Evolutionary conservation across 2,329 filamentous ascomycete species (phyloP).

Genomic region (Alternaria arbusti): DNA sequence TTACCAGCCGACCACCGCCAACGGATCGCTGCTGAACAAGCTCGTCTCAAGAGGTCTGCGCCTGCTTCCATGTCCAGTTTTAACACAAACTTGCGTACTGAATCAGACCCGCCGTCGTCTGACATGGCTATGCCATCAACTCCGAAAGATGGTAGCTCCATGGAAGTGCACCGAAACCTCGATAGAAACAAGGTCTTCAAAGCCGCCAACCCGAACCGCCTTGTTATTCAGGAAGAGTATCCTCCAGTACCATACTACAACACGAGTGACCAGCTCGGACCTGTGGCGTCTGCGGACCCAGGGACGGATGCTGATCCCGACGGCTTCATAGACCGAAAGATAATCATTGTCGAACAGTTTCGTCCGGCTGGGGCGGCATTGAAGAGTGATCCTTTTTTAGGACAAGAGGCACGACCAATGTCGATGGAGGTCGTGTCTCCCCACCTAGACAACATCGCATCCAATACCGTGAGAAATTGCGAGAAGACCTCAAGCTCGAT

Average conservation of each 20-base stretch:
- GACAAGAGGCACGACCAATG: constrained; percentile 2
- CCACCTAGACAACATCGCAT: constrained; percentile 6
- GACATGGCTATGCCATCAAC: constrained; percentile 54
- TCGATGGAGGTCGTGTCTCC: constrained; percentile 12
- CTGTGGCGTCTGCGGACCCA: constrained; percentile 17
- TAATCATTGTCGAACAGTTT: constrained; percentile 51
- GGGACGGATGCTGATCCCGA: constrained; percentile 33
- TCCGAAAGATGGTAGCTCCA: constrained; percentile 46
- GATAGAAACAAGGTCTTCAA: constrained; percentile 31
- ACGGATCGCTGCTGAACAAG: constrained; percentile 27
- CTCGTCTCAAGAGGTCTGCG: constrained; percentile 25
- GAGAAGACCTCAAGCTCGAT: not conserved
- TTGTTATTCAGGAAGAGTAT: constrained; percentile 28
- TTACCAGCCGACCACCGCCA: constrained; percentile 30
- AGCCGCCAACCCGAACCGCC: constrained; percentile 34
- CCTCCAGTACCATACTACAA: constrained; percentile 43
- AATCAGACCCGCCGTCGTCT: constrained; percentile 52
- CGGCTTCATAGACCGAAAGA: constrained; percentile 52
- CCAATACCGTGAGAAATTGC: not conserved
- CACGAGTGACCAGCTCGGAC: constrained; percentile 48
- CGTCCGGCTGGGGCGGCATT: constrained; percentile 13
- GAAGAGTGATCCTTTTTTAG: constrained; percentile 12
- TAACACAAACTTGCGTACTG: constrained; percentile 42
- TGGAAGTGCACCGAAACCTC: constrained; percentile 39
- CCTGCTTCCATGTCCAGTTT: constrained; percentile 40